Evolutionary conservation across 129 eudicot genomes (phyloP).

Genomic region (Flaveria linearis): DNA sequence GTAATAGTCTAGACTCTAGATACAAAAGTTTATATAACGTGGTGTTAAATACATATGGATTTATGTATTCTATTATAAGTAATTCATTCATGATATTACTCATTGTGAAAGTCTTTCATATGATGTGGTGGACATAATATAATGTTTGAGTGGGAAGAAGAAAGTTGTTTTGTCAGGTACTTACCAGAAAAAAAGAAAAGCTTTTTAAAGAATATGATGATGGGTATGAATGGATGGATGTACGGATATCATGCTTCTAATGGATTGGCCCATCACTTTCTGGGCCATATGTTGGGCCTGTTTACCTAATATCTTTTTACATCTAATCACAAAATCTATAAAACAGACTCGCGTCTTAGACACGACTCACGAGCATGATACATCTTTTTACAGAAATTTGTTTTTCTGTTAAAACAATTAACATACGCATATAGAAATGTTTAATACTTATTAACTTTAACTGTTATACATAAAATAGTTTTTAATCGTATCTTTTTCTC

Average conservation of each 20-base stretch:
- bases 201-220: slow-evolving; percentile 20
- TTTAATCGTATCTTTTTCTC: too few relatives aligned
- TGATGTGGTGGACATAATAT: not conserved
- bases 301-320: not conserved
- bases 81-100: too few relatives aligned
- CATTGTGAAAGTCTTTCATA: too few relatives aligned
- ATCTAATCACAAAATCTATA: not conserved
- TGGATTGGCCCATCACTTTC: slow-evolving; percentile 16
- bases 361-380: too few relatives aligned
- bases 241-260: slow-evolving; percentile 24
- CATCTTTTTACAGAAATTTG: too few relatives aligned
- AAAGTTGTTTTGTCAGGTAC: slow-evolving; percentile 25
- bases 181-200: not conserved
- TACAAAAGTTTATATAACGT: too few relatives aligned
- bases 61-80: too few relatives aligned
- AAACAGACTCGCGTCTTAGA: not conserved
- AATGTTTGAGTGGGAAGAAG: slow-evolving; percentile 13
- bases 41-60: too few relatives aligned
- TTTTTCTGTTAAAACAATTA: too few relatives aligned
- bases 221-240: slow-evolving; percentile 19
- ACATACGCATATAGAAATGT: too few relatives aligned
- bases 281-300: slow-evolving; percentile 13
- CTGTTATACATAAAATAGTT: too few relatives aligned
- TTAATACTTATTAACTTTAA: not conserved
- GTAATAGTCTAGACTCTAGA: too few relatives aligned